Percentiles rank a stretch among this genome's conserved stretches.
Evolutionary conservation across 768 basidiomycete species (phyloP).

Genomic region (Tulasnella sp.): DNA sequence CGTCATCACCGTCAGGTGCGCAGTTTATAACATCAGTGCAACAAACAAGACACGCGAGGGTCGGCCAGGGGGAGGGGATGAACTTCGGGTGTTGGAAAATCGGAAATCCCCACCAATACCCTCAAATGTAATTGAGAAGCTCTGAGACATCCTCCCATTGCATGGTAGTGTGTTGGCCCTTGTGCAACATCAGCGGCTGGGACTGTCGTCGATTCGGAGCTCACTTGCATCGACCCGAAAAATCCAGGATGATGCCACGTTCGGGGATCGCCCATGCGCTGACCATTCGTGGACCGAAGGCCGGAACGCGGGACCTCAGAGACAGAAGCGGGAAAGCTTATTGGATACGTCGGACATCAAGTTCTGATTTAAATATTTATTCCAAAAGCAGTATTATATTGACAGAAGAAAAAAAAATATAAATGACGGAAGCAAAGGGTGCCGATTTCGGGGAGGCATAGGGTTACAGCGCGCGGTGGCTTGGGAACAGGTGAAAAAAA

Average conservation of each 20-base stretch:
- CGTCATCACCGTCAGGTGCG: not conserved
- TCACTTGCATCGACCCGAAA: not conserved
- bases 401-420: not conserved
- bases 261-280: not conserved
- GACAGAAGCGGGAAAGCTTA: not conserved
- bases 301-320: not conserved
- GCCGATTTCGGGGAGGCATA: not conserved
- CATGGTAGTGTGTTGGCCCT: not conserved
- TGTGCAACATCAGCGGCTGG: not conserved
- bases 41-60: conserved; percentile 3
- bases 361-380: not conserved
- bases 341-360: not conserved
- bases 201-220: not conserved
- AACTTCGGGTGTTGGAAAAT: not conserved
- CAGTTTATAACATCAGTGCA: not conserved
- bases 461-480: not conserved
- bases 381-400: not conserved
- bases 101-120: not conserved
- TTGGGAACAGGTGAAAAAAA: not conserved
- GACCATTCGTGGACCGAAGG: not conserved
- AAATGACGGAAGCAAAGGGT: not conserved
- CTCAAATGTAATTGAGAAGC: not conserved
- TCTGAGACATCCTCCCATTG: not conserved
- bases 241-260: not conserved
- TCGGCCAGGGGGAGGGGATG: not conserved